Evolutionary conservation across 2,329 filamentous ascomycete species (phyloP).

Genomic region (Colletotrichum echinochloae): DNA sequence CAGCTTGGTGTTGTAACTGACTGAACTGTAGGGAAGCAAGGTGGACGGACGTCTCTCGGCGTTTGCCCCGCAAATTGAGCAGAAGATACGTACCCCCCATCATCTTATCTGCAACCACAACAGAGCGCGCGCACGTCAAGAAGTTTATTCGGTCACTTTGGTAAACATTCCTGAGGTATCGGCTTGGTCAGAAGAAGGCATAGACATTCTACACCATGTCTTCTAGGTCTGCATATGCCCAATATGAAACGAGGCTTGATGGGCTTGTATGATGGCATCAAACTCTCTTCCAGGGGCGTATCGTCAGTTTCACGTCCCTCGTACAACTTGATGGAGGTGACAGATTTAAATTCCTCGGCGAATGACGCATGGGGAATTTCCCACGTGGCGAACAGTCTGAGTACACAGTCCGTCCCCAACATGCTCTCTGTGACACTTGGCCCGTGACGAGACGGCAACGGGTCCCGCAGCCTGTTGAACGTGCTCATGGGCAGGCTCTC

Average conservation of each 20-base stretch:
- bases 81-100: conserved; percentile 13
- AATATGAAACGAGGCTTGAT: conserved; percentile 10
- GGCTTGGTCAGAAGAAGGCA: background rate
- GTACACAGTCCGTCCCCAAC: conserved; percentile 43
- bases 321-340: conserved; percentile 41
- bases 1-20: conserved; percentile 1
- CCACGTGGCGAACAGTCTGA: conserved; percentile 43
- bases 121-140: background rate
- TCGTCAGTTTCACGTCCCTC: conserved; percentile 39
- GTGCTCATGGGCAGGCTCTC: conserved; percentile 44
- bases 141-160: background rate
- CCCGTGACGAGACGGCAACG: background rate
- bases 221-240: background rate
- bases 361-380: conserved; percentile 43
- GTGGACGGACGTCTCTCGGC: background rate
- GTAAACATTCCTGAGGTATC: background rate
- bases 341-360: conserved; percentile 42
- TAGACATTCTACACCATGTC: background rate
- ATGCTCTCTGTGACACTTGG: background rate
- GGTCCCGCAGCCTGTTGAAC: conserved; percentile 22
- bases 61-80: background rate
- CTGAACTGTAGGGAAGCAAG: background rate
- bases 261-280: conserved; percentile 38
- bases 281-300: conserved; percentile 34
- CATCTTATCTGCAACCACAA: background rate